Evolutionary conservation across 2,329 filamentous ascomycete genomes (phyloP), one percentile per base, ranked within the genome.

Genomic region (Apiospora hydei): DNA sequence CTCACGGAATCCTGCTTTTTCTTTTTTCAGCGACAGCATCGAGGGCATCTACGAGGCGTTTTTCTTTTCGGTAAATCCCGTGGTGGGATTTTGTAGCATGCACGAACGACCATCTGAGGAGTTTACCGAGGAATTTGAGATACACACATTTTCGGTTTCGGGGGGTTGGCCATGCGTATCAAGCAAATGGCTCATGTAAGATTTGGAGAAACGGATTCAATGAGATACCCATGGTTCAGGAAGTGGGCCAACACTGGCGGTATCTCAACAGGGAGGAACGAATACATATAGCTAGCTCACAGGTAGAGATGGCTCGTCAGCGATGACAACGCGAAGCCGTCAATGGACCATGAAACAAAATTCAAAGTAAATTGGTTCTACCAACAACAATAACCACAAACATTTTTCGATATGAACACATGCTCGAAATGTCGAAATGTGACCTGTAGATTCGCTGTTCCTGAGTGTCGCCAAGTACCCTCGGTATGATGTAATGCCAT

Each of bases 41-140:
- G 57, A 64, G 57, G 57, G 57, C 57, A 64, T 64, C 57, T 64
- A 64, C 34, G 57, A 64, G 57, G 57, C 57, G 57, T 64, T 64
- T 64, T 57, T 51, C n/a, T 57, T 57, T 38, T 61, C 51, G 57
- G 57, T 38, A n/a, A 64, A 34, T 64, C 57, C 57, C 57, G 41
- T 41, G 57, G 57, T 41, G 57, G 57, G 57, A 64, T 64, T n/a
- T n/a, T 64, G 34, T 34, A 64, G 18, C 57, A 64, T 64, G 57
- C 30, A 61, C 53, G 49, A 30, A 64, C 30, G 49, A 30, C 41
- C 30, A 64, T 64, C 34, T 64, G 53, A 61, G 53, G 53, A 38
- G 53, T 61, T 38, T n/a, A 34, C 30, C 53, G 53, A 38, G 53
- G 53, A 38, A 61, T 61, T 38, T 61, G 57, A n/a, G 57, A 64